These are phyloP conservation scores for Fusarium cicatricum DNA, from an alignment of 2,329 filamentous ascomycete genomes.

Conservation along the genomic window DNA sequence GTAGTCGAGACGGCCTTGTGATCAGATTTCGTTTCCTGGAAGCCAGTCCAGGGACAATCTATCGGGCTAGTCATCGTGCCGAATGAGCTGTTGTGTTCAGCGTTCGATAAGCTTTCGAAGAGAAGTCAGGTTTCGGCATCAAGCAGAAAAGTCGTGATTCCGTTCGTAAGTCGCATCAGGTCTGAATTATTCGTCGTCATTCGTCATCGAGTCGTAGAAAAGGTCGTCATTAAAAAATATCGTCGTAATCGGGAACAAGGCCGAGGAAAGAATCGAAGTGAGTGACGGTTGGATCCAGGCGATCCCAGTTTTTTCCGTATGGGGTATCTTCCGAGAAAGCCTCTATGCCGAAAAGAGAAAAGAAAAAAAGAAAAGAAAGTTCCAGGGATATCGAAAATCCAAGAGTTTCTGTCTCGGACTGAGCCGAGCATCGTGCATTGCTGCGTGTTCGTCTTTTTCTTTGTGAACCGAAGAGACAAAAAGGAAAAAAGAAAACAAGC, in stretches of 20 bases:
- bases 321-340: constrained; percentile 40
- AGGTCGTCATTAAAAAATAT: constrained; percentile 53
- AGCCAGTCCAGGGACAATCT: constrained; percentile 42
- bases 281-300: constrained; percentile 39
- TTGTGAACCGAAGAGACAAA: constrained; percentile 45
- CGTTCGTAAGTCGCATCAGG: constrained; percentile 46
- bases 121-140: constrained; percentile 45
- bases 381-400: constrained; percentile 50
- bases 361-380: constrained; percentile 34
- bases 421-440: constrained; percentile 66
- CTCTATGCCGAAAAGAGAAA: constrained; percentile 41
- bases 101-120: constrained; percentile 41
- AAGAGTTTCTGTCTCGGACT: constrained; percentile 58
- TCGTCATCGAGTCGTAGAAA: constrained; percentile 50
- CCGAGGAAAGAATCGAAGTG: constrained; percentile 51
- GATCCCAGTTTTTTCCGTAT: constrained; percentile 25
- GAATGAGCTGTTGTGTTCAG: constrained; percentile 43
- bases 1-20: constrained; percentile 43
- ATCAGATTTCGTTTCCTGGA: constrained; percentile 34
- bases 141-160: constrained; percentile 44
- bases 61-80: constrained; percentile 37
- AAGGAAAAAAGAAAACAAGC: constrained; percentile 51
- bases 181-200: constrained; percentile 45
- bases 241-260: constrained; percentile 53
- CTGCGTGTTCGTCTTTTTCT: constrained; percentile 69